Evolutionary conservation across 2,329 filamentous ascomycete genomes (phyloP).

Genomic region (Penicillium sumatraense): DNA sequence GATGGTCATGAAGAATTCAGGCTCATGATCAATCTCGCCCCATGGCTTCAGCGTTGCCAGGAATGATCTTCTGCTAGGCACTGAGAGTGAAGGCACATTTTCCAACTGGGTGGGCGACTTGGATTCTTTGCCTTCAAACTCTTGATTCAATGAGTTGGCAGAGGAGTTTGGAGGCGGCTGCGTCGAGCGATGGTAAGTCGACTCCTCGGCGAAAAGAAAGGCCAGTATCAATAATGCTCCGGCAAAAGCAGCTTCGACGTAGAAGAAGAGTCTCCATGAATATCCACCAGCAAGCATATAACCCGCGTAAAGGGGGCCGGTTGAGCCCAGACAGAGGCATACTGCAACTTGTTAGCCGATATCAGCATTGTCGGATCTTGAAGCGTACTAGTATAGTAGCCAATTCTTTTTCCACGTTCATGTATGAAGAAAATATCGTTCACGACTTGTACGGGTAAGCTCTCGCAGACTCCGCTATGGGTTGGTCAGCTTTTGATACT

Average conservation of each 20-base stretch:
- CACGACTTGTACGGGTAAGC: slow-evolving; percentile 52
- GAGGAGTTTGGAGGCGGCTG: slow-evolving; percentile 21
- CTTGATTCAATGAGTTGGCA: slow-evolving; percentile 7
- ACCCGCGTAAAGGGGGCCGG: slow-evolving; percentile 62
- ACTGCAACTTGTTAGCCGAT: slow-evolving; percentile 38
- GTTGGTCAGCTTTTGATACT: background rate
- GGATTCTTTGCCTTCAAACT: slow-evolving; percentile 1
- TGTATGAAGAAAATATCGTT: slow-evolving; percentile 56
- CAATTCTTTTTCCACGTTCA: slow-evolving; percentile 56
- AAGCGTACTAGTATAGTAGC: slow-evolving; percentile 60
- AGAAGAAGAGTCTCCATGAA: slow-evolving; percentile 66
- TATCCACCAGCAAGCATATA: slow-evolving; percentile 65
- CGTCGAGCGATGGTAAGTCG: slow-evolving; percentile 54
- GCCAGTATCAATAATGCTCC: slow-evolving; percentile 49
- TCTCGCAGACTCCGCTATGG: slow-evolving; percentile 49
- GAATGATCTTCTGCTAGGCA: slow-evolving; percentile 48
- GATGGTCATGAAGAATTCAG: slow-evolving; percentile 53
- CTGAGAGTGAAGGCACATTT: slow-evolving; percentile 22
- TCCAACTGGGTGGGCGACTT: slow-evolving; percentile 25
- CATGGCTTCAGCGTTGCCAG: slow-evolving; percentile 50
- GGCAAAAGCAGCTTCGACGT: slow-evolving; percentile 62
- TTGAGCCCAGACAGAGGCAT: slow-evolving; percentile 60
- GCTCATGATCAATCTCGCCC: slow-evolving; percentile 48
- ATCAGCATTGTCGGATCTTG: background rate
- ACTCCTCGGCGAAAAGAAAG: slow-evolving; percentile 66